Evolutionary conservation across 129 eudicot species (phyloP), one percentile per base, ranked within the genome.

Genomic region (Mikania micrantha): DNA sequence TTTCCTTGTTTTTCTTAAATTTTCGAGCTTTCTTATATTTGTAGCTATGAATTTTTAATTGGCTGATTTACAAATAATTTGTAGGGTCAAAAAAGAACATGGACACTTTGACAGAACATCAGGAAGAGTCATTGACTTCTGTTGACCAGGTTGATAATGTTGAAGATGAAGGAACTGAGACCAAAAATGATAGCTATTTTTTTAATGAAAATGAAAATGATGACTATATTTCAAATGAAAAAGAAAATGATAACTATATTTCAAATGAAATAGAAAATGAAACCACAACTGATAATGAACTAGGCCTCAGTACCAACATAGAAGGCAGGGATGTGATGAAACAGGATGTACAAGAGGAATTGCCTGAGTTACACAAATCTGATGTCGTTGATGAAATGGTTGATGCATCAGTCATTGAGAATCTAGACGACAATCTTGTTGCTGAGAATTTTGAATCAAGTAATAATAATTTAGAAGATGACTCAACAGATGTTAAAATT

Each of bases 81-180:
- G 34, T 82, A 88, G 98, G 81, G 71, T 62, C 75, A n/a, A 84
- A 74, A 77, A 81, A 78, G 77, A 78, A 74, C 48, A 84, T 84
- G 95, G 84, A 80, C 53, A 75, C 92, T 15, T 72, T 84, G 74
- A 80, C 91, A 31, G 59, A 85, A 56, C 78, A 82, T 54, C 90
- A 84, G 62, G 95, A 84, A 75, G 69, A 76, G 72, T 77, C 83
- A n/a, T 66, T 88, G 77, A 66, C 48, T 25, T 77, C 88, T 45
- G 84, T 67, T 65, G 82, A 93, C 24, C 74, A 66, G 52, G 40
- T 57, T 69, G 79, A 78, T 70, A 60, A 36, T 57, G 69, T 70
- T 67, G 80, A 81, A 74, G 75, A 76, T 70, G 78, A 75, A 44
- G 70, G 54, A 60, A 54, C 66, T 19, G 78, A 72, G 47, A 76